These are phyloP conservation scores for Calophaca sinica DNA, from an alignment of 306 rosid species.

Conservation along the genomic window DNA sequence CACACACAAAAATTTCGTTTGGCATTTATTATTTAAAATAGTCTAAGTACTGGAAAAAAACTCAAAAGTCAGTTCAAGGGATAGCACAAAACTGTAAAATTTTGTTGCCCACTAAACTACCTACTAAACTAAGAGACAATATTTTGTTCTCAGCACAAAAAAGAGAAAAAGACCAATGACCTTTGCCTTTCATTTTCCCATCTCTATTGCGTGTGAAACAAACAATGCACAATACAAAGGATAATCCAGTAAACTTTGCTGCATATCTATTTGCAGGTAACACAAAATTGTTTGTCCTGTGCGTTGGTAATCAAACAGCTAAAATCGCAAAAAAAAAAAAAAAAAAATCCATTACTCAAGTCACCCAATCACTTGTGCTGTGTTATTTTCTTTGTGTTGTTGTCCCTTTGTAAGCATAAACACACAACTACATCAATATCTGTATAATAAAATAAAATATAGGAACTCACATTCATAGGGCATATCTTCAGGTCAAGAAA, in stretches of 20 bases:
- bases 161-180: neutral
- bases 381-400: neutral
- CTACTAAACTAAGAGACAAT: neutral
- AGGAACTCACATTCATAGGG: conserved; percentile 69
- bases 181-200: neutral
- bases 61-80: neutral
- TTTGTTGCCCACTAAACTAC: conserved; percentile 1
- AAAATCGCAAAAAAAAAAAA: neutral
- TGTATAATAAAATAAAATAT: neutral
- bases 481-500: conserved; percentile 82
- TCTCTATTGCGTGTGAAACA: conserved; percentile 5
- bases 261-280: neutral
- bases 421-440: too few species aligned
- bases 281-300: neutral
- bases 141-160: neutral
- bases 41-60: neutral
- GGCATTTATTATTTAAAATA: neutral
- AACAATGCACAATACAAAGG: neutral
- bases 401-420: neutral
- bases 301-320: neutral
- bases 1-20: neutral
- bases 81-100: neutral
- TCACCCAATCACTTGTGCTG: neutral
- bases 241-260: neutral
- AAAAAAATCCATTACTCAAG: too few species aligned